A percentile compares a stretch with the other conserved stretches of the same genome.
These are phyloP conservation scores for Eucalyptus regnans DNA, from an alignment of 345 rosid species.

Conservation along the genomic window DNA sequence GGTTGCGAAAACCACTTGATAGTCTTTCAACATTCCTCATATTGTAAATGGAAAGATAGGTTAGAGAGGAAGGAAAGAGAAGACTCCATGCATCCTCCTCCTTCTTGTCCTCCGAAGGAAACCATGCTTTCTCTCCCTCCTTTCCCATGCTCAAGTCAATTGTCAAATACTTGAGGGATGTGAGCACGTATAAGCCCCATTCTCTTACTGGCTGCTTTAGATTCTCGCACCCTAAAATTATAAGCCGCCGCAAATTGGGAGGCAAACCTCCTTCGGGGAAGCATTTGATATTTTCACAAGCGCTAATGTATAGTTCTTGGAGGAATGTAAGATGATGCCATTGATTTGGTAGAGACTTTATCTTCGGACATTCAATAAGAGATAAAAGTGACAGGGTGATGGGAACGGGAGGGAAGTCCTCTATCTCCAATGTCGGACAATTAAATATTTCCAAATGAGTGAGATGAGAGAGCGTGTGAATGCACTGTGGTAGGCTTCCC, in stretches of 20 bases:
- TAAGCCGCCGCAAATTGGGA: background rate
- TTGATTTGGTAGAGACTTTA: background rate
- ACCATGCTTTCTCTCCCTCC: background rate
- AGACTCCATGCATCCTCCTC: background rate
- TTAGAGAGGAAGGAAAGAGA: background rate
- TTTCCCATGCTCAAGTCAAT: background rate
- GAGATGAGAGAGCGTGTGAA: too few species aligned
- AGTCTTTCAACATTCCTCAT: background rate
- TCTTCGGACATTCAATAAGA: background rate
- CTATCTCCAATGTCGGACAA: too few species aligned
- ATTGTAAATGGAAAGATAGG: background rate
- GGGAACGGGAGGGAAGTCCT: background rate
- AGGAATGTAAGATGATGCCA: background rate
- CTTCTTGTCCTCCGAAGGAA: background rate
- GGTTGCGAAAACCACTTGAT: background rate
- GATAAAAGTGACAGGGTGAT: background rate
- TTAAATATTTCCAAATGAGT: too few species aligned
- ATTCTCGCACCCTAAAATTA: background rate
- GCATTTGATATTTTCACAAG: background rate
- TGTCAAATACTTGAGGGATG: fast-evolving
- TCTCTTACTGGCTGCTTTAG: background rate
- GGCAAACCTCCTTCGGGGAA: background rate
- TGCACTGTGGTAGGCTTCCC: too few species aligned
- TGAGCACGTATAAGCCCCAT: background rate
- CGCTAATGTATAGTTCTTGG: fast-evolving